Base-by-base conservation (phyloP, 2,329 filamentous ascomycete species). In the Raffaelea ambrosiae region DNA sequence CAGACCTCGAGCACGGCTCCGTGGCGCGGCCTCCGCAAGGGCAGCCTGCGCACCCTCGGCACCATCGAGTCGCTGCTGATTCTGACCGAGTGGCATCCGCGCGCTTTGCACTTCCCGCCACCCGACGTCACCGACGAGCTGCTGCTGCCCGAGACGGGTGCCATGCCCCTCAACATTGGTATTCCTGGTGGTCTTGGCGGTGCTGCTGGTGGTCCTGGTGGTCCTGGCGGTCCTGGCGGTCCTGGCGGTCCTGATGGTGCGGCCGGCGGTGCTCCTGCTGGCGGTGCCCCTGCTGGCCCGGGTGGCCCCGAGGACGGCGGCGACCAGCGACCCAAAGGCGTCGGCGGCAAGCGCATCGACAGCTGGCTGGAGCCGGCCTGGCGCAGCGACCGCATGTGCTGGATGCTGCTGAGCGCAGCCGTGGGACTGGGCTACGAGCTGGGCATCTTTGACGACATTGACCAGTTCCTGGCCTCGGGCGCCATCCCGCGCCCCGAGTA, bases 331-430 rank as follows among this genome's bases (percentile, higher is more conserved):
- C 67, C 67, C 7, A 76, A 76, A 26, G 79, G 80, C n/a, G 77
- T 88, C 19, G 87, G 88, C 40, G 88, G 88, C 10, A 84, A 86
- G 62, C 75, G 89, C 23, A 93, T 96, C 54, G 89, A 95, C 61
- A 91, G 88, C 62, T 97, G 93, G 88, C 79, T 97, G 4, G 93
- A 98, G 63, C 93, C 93, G 3, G 91, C 88, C 9, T 96, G 91
- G 88, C 78, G 91, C 57, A 88, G 85, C 54, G 91, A 96, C 59
- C 85, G 89, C 47, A 95, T 96, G 87, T 95, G 88, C 61, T 96
- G 91, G 91, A 96, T 96, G 88, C 72, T 97, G 14, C 75, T 97
- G 26, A 94, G 88, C 59, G 94, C 89, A 35, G 89, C 88, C 14
- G 86, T 91, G 71, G 86, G 89, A 1, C 72, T 97, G 35, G 88